Base-by-base conservation (phyloP, 192 early-diverging fungal species). In the Coemansia sp. region DNA sequence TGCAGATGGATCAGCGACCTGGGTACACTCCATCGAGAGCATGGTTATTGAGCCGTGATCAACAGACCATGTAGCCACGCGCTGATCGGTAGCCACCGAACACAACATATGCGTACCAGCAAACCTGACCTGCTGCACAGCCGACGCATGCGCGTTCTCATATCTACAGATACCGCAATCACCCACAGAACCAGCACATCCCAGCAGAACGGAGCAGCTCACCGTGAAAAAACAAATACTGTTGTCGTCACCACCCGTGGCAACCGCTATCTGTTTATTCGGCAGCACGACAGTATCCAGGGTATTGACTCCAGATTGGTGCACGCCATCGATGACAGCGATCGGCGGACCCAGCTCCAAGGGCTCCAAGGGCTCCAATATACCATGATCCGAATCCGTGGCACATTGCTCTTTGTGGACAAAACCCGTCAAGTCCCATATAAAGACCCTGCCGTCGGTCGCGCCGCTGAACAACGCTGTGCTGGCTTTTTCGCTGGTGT, bases 211-310 rank as follows among this genome's bases (percentile, higher is more conserved):
- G 45, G 28, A 4, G 39, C 35, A 88, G 18, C 56, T 52, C 55
- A 12, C 66, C 1, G 45, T 48, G 17, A 48, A 63, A 2, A 73
- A 70, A 20, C 74, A 63, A 17, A 92, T 37, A 1, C 85, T 77
- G 73, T 91, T 91, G 70, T 95, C 92, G 54, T 95, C 94, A 4
- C 94, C 94, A 15, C 92, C 93, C n/a, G 86, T 88, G 5, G 85
- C 86, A 3, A 91, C 51, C 45, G 90, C 18, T 14, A 75, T 48
- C 4, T 43, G 45, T 5, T 45, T 20, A 2, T 39, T 61, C 5
- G 22, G 73, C 20, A 41, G 9, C 53, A 34, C 45, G 22, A 63
- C 39, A 2, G 87, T 81, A 55, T 85, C 78, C 41, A 95, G 41
- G 8, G 86, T 81, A 68, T 95, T 94, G n/a, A 95, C 86, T 15